Evolutionary conservation across 1,284 basidiomycete genomes (phyloP), one percentile per base, ranked within the genome.

Genomic region (Malassezia vespertilionis): DNA sequence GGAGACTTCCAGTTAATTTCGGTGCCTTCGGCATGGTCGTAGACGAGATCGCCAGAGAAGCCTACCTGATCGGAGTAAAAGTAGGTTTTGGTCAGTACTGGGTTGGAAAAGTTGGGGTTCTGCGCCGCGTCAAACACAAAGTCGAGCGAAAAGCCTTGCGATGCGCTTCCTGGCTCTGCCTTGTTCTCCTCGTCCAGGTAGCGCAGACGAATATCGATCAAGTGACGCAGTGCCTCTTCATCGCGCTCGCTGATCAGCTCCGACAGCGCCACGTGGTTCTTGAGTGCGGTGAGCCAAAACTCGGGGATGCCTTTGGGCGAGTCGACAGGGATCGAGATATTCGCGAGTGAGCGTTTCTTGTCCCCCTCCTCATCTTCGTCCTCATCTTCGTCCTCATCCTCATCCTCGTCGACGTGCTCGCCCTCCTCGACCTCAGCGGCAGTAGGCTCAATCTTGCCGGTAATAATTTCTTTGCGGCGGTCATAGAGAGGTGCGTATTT

Each of bases 261-360:
- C 37, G 80, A 78, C 45, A 96, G 78, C 42, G 81, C 86, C 51
- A 83, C 74, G 72, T 95, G 87, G 74, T 93, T 96, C 64, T 86
- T 82, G 56, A 96, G 79, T 1, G 88, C 87, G 1, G 91, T 96
- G 62, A 95, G 81, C 91, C 91, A 97, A 78, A 96, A 96, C 69
- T 93, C 83, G 53, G 90, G 86, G 65, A 97, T 88, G 57, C 83
- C 83, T 56, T 76, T 74, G 45, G 72, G 57, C 24, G 68, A 69
- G 17, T 67, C 64, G 27, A 69, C 62, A 53, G 73, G 72, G 33
- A 71, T 67, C 53, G 73, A 61, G 50, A 69, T 65, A 24, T 72
- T 71, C 23, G 70, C 74, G 24, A 72, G 71, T 44, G 74, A 73
- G 52, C 72, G 71, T 41, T 65, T 39, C 11, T 20, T 21, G 17